Conservation (phyloP, 2,329 filamentous ascomycete genomes). For the Lasiodiplodia hormozganensis region DNA sequence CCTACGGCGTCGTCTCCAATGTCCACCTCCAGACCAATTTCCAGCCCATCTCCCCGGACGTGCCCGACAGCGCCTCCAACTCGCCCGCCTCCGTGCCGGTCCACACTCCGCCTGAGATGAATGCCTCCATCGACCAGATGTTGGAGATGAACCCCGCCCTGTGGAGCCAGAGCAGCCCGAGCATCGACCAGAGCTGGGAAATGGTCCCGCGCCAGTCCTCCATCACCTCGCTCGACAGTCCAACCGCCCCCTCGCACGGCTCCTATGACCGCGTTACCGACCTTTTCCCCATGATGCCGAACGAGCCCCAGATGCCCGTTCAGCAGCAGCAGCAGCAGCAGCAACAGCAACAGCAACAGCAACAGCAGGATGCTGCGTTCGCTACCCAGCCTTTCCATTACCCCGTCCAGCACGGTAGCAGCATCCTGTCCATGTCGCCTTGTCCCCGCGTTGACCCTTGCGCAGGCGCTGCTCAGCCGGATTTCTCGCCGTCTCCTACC, state of each 20-base stretch:
- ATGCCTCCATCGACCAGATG: constrained; percentile 26
- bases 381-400: constrained; percentile 2
- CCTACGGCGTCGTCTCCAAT: constrained; percentile 8
- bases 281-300: constrained; percentile 10
- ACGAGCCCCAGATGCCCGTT: constrained; percentile 8
- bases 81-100: constrained; percentile 27
- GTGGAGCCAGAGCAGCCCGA: constrained; percentile 25
- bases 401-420: constrained; percentile 10
- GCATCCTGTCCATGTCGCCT: neutral
- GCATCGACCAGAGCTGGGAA: constrained; percentile 28
- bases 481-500: constrained; percentile 18
- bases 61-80: constrained; percentile 26
- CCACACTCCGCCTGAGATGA: constrained; percentile 29
- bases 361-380: constrained; percentile 9
- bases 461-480: neutral
- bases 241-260: constrained; percentile 18
- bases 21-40: constrained; percentile 9
- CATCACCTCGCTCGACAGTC: constrained; percentile 27
- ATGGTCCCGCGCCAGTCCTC: constrained; percentile 26
- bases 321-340: constrained; percentile 1
- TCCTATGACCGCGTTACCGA: constrained; percentile 23
- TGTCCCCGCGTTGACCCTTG: constrained; percentile 4
- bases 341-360: neutral
- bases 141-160: constrained; percentile 24
- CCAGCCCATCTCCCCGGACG: constrained; percentile 12